Evolutionary conservation across 2,329 filamentous ascomycete genomes (phyloP).

Genomic region (Pseudogymnoascus sp.): DNA sequence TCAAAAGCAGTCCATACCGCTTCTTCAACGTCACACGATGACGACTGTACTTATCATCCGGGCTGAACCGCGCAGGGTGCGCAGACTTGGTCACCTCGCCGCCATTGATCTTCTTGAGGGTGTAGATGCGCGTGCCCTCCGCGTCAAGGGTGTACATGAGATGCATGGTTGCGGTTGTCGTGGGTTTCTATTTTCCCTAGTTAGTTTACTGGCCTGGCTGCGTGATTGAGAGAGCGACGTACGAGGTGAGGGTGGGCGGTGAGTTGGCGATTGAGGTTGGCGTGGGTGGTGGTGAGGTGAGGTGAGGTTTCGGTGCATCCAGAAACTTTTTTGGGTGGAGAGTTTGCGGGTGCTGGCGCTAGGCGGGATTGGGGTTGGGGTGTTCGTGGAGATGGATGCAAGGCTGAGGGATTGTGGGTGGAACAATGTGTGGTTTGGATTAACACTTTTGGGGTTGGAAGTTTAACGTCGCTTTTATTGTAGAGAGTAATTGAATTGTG

Average conservation of each 20-base stretch:
- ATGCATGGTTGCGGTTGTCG: constrained; percentile 45
- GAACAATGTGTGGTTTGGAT: no score
- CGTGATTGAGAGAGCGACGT: neutral
- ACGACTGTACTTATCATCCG: constrained; percentile 97
- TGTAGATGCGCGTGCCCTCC: constrained; percentile 84
- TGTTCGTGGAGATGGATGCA: neutral
- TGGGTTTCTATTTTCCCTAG: neutral
- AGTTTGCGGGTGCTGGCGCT: neutral
- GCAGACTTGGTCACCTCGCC: constrained; percentile 90
- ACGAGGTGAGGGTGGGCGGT: neutral
- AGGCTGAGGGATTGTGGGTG: neutral
- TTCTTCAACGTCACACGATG: constrained; percentile 94
- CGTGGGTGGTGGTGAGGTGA: neutral
- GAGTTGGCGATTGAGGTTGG: neutral
- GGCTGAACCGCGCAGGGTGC: constrained; percentile 92
- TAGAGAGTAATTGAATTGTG: no score
- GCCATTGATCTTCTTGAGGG: constrained; percentile 79
- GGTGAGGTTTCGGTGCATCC: neutral
- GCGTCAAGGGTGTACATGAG: constrained; percentile 79
- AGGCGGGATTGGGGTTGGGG: neutral
- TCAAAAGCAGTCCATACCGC: constrained; percentile 80
- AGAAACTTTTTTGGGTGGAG: neutral
- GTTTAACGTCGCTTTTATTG: no score
- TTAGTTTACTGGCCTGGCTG: neutral
- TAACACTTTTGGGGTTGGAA: no score